Conservation (phyloP, 2,329 filamentous ascomycete genomes). For the Verticillium isaacii region DNA sequence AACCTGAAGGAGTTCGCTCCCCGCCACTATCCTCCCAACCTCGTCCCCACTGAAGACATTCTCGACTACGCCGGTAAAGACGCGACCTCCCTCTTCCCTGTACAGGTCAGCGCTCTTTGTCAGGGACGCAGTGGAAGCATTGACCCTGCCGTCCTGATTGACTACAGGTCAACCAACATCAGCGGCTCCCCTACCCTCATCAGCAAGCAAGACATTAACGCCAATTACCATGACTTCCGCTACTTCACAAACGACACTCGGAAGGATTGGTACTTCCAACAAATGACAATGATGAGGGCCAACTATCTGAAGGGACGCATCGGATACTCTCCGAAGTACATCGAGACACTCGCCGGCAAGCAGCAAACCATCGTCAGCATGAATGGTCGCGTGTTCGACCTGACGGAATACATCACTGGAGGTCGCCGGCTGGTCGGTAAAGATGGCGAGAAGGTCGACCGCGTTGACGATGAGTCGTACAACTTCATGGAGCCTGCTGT, state of each 20-base stretch:
- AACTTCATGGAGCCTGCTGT: conserved; percentile 80
- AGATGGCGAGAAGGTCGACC: conserved; percentile 42
- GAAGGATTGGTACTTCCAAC: conserved; percentile 88
- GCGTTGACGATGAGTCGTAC: conserved; percentile 57
- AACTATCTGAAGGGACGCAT: conserved; percentile 84
- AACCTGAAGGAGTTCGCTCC: conserved; percentile 71
- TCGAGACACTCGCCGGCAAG: conserved; percentile 61
- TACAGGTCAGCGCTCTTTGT: conserved; percentile 91
- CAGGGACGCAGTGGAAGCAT: conserved; percentile 64
- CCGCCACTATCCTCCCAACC: conserved; percentile 68
- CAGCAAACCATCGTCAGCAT: conserved; percentile 72
- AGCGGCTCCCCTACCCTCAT: conserved; percentile 62
- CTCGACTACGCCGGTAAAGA: conserved; percentile 83
- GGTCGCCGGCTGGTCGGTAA: conserved; percentile 62
- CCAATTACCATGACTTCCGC: conserved; percentile 89
- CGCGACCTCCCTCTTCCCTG: conserved; percentile 82
- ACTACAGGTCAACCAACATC: conserved; percentile 75
- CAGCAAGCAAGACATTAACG: conserved; percentile 64
- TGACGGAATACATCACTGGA: conserved; percentile 76
- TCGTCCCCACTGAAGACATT: conserved; percentile 55
- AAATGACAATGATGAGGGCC: conserved; percentile 71
- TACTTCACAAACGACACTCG: conserved; percentile 75
- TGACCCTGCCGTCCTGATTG: conserved; percentile 71
- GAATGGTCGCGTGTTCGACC: conserved; percentile 76
- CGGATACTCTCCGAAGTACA: conserved; percentile 75